Percentiles rank a stretch among this genome's conserved stretches.
Conservation (phyloP, 164 flowering plant genomes). For the Sedum album region DNA sequence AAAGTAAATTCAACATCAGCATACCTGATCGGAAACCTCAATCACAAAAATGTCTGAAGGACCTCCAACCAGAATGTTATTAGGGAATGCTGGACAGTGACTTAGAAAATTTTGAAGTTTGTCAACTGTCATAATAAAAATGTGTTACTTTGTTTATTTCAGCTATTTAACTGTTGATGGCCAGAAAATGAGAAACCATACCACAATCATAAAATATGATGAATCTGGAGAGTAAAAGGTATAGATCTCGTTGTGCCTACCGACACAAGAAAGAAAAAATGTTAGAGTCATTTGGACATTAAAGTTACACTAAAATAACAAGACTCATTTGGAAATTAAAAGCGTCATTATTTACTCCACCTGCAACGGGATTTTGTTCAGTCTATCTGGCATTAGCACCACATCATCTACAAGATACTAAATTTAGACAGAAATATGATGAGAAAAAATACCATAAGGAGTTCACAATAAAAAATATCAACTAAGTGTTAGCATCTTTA, state of each 20-base stretch:
- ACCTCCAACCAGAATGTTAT: conserved; percentile 80
- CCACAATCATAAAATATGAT: conserved; percentile 78
- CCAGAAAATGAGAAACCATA: conserved; percentile 17
- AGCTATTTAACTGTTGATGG: background rate
- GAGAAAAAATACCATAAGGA: background rate
- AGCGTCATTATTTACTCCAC: conserved; percentile 23
- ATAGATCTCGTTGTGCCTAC: conserved; percentile 81
- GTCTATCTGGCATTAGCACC: conserved; percentile 44
- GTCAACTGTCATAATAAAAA: conserved; percentile 46
- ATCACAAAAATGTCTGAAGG: conserved; percentile 79
- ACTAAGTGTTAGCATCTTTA: conserved; percentile 22
- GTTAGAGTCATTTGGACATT: background rate
- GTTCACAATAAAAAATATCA: background rate
- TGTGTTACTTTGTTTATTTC: background rate
- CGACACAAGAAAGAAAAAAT: background rate
- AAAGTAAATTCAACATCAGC: background rate
- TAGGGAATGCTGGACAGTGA: conserved; percentile 73
- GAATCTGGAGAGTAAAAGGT: conserved; percentile 84
- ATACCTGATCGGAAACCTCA: conserved; percentile 90
- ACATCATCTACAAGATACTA: conserved; percentile 96
- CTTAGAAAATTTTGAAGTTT: conserved; percentile 66
- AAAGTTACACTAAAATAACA: background rate
- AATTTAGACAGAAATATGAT: background rate
- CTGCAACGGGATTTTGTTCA: conserved; percentile 72
- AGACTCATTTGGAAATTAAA: background rate